Evolutionary conservation across 2,329 filamentous ascomycete genomes (phyloP).

Genomic region (Furcasterigmium sp.): DNA sequence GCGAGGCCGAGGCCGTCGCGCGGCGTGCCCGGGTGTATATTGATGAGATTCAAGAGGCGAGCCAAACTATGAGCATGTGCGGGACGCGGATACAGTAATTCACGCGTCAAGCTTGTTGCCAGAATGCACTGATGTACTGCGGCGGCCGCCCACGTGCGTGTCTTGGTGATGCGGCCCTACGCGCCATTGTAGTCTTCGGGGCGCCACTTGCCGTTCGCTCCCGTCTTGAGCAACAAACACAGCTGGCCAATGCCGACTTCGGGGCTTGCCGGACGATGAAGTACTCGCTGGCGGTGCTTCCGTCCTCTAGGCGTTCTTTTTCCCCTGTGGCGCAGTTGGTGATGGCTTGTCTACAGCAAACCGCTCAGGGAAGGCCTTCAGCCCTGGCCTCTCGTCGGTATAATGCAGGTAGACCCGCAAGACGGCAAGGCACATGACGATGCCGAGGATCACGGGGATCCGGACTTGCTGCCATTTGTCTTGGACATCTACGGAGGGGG

Average conservation of each 20-base stretch:
- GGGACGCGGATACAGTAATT: too few species aligned
- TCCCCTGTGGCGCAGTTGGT: not conserved
- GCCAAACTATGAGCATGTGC: too few species aligned
- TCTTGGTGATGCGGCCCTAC: too few species aligned
- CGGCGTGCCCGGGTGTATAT: not conserved
- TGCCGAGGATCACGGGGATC: slow-evolving; percentile 10
- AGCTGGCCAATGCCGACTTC: slow-evolving; percentile 92
- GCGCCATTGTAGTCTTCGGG: slow-evolving; percentile 88
- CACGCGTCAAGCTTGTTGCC: too few species aligned
- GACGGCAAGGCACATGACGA: slow-evolving; percentile 7
- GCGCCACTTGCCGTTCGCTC: slow-evolving; percentile 62
- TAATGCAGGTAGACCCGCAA: slow-evolving; percentile 12
- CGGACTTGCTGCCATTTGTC: slow-evolving; percentile 13
- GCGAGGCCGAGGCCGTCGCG: not conserved
- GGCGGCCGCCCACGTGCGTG: too few species aligned
- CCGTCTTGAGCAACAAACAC: slow-evolving; percentile 74
- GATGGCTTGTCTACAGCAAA: slow-evolving; percentile 6
- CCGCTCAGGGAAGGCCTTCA: slow-evolving; percentile 9
- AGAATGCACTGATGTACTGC: too few species aligned
- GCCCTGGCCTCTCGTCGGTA: slow-evolving; percentile 5
- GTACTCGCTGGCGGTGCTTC: slow-evolving; percentile 68
- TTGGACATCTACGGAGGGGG: slow-evolving; percentile 7
- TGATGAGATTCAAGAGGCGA: not conserved
- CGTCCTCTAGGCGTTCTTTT: slow-evolving; percentile 5
- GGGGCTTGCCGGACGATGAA: slow-evolving; percentile 79